A percentile compares a stretch with the other conserved stretches of the same genome.
Conservation (phyloP, 2,329 filamentous ascomycete genomes). For the Daldinia eschscholtzii region DNA sequence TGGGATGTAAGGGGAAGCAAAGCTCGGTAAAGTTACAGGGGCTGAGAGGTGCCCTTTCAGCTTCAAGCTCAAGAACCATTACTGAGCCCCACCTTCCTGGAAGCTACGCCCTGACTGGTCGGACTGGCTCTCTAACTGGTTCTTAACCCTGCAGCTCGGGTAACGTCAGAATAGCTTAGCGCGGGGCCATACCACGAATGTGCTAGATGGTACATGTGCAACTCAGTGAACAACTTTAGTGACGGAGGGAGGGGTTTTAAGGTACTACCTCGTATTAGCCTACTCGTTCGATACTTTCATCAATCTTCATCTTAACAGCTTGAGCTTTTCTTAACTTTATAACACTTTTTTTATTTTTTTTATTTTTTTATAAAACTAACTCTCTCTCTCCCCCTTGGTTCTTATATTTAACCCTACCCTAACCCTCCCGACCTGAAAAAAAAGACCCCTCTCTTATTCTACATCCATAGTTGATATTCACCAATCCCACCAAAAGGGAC, state of each 20-base stretch:
- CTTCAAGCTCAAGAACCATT: slow-evolving; percentile 32
- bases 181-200: slow-evolving; percentile 13
- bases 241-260: slow-evolving; percentile 25
- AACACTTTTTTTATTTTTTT: neutral
- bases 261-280: slow-evolving; percentile 36
- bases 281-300: slow-evolving; percentile 31
- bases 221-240: neutral
- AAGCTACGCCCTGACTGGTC: slow-evolving; percentile 17
- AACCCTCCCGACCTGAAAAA: neutral
- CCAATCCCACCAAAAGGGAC: neutral
- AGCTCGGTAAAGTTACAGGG: slow-evolving; percentile 17
- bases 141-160: slow-evolving; percentile 24
- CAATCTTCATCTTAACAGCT: slow-evolving; percentile 29
- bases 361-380: neutral
- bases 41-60: slow-evolving; percentile 30
- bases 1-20: slow-evolving; percentile 14
- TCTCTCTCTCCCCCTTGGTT: neutral
- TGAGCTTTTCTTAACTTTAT: slow-evolving; percentile 13
- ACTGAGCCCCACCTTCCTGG: slow-evolving; percentile 20
- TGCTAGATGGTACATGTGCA: neutral
- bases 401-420: slow-evolving; percentile 21
- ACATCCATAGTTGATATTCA: neutral
- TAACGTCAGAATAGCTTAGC: slow-evolving; percentile 39
- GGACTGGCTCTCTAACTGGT: slow-evolving; percentile 8
- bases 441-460: neutral